Percentiles rank a stretch among this genome's conserved stretches.
These are phyloP conservation scores for Nothopassalora personata DNA, from an alignment of 2,329 filamentous ascomycete species.

Conservation along the genomic window DNA sequence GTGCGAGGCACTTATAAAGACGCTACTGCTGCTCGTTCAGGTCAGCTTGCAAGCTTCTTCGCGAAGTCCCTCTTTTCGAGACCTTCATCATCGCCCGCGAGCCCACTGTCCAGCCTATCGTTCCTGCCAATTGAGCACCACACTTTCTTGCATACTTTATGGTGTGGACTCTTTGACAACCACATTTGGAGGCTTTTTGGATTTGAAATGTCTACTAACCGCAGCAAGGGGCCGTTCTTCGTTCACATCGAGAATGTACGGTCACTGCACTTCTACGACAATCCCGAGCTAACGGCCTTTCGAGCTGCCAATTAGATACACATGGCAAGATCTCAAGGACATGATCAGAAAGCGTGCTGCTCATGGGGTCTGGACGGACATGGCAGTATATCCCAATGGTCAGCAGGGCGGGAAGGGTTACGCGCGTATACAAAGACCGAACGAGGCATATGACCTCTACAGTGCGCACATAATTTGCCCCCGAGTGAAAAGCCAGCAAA, in stretches of 20 bases:
- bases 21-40: background rate
- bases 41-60: background rate
- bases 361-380: slow-evolving; percentile 29
- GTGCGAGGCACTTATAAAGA: slow-evolving; percentile 2
- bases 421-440: slow-evolving; percentile 21
- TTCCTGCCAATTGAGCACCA: background rate
- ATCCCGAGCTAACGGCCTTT: background rate
- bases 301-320: slow-evolving; percentile 27
- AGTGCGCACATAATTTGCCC: slow-evolving; percentile 19
- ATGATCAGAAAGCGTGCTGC: slow-evolving; percentile 24
- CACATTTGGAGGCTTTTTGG: slow-evolving; percentile 4
- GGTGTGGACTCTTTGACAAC: slow-evolving; percentile 2
- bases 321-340: slow-evolving; percentile 32
- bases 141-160: background rate
- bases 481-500: background rate
- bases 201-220: background rate
- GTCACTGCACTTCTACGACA: background rate
- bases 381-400: slow-evolving; percentile 21
- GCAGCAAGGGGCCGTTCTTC: slow-evolving; percentile 13
- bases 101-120: background rate
- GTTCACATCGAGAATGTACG: slow-evolving; percentile 22
- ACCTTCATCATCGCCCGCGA: background rate
- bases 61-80: background rate
- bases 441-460: slow-evolving; percentile 27
- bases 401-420: slow-evolving; percentile 21